A percentile compares a stretch with the other conserved stretches of the same genome.
These are phyloP conservation scores for Artemisia annua DNA, from an alignment of 129 eudicot genomes.

Conservation along the genomic window DNA sequence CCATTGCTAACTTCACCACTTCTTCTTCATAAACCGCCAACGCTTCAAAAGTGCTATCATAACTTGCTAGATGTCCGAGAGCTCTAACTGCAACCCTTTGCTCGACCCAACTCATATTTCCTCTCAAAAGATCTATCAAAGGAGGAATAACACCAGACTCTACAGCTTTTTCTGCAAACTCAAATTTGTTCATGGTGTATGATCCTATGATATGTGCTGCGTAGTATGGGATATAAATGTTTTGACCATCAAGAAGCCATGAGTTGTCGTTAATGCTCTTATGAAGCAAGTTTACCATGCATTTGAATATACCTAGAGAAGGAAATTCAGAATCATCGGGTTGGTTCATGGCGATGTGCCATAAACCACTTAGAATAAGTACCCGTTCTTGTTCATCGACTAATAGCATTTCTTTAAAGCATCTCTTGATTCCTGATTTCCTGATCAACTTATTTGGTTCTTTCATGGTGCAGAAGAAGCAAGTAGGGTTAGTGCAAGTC, in stretches of 20 bases:
- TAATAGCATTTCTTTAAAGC: constrained; percentile 46
- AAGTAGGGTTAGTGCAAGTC: constrained; percentile 52
- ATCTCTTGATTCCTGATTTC: constrained; percentile 44
- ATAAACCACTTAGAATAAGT: constrained; percentile 58
- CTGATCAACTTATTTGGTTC: constrained; percentile 51
- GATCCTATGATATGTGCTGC: constrained; percentile 92
- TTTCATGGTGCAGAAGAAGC: constrained; percentile 85
- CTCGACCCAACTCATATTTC: constrained; percentile 82
- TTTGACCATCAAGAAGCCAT: constrained; percentile 74
- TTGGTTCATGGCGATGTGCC: constrained; percentile 82
- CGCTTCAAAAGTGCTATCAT: constrained; percentile 57
- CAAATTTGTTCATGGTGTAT: constrained; percentile 67
- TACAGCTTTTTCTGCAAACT: constrained; percentile 58
- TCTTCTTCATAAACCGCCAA: constrained; percentile 61
- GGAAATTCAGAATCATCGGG: constrained; percentile 80
- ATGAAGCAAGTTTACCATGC: constrained; percentile 61
- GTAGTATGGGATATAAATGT: constrained; percentile 73
- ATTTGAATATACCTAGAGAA: constrained; percentile 68
- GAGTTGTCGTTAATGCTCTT: constrained; percentile 49
- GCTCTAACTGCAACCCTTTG: constrained; percentile 94
- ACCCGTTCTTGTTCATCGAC: constrained; percentile 61
- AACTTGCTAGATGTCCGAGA: constrained; percentile 88
- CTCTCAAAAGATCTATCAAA: constrained; percentile 71
- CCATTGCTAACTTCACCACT: constrained; percentile 56
- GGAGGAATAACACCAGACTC: constrained; percentile 67